These are phyloP conservation scores for Pleurozium schreberi DNA, from an alignment of 225 moss, liverwort and hornwort genomes.

Conservation along the genomic window DNA sequence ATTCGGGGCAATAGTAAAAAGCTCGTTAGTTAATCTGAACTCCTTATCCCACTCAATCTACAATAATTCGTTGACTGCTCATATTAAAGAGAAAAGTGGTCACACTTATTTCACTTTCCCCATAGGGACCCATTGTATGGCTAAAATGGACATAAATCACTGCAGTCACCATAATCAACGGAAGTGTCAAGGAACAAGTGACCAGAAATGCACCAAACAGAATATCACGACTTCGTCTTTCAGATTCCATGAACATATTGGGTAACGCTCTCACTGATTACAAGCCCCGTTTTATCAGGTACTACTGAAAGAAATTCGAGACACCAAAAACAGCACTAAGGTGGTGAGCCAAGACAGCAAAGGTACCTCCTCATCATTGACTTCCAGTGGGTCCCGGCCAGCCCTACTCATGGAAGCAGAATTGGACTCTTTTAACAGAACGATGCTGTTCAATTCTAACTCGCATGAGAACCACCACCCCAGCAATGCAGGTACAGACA, in stretches of 20 bases:
- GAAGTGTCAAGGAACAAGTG: neutral
- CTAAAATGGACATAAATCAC: neutral
- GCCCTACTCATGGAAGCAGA: neutral
- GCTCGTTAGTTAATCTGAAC: neutral
- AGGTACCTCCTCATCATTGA: slow-evolving; percentile 7
- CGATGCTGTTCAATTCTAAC: neutral
- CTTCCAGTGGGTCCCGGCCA: neutral
- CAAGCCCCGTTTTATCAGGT: neutral
- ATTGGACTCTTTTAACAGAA: neutral
- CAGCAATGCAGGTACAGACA: neutral
- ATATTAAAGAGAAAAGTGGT: neutral
- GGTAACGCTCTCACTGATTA: slow-evolving; percentile 25
- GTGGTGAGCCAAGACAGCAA: neutral
- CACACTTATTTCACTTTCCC: neutral
- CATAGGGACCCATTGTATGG: neutral
- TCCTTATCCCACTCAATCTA: neutral
- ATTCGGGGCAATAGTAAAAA: neutral
- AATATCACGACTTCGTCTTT: neutral
- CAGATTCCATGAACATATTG: neutral
- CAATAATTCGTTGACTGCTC: neutral
- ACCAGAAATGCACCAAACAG: neutral
- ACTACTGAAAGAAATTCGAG: neutral
- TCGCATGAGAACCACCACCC: neutral
- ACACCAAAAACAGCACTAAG: neutral
- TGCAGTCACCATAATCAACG: neutral